A percentile compares a stretch with the other conserved stretches of the same genome.
phyloP scores from a whole-genome alignment of 371 early-diverging fungal species.

The Haplosporangium sp. region DNA sequence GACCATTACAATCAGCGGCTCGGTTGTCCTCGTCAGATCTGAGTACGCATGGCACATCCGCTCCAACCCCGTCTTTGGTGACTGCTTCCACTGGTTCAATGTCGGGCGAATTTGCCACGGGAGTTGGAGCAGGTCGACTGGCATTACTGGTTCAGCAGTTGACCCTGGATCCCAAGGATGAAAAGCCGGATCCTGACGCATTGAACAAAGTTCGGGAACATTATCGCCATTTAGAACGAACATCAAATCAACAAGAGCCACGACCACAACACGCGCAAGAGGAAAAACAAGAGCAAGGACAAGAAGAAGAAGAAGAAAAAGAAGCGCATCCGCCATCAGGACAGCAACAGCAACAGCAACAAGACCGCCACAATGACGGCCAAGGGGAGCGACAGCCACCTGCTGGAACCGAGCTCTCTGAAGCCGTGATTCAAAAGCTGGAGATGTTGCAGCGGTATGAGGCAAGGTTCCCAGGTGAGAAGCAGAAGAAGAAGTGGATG shows the following conservation, averaged over 20 bases:
- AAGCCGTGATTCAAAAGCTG: conserved; percentile 46
- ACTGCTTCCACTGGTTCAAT: not conserved
- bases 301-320: not conserved
- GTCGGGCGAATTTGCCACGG: not conserved
- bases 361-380: not conserved
- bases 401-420: conserved; percentile 43
- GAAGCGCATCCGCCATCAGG: not conserved
- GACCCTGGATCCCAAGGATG: conserved; percentile 34
- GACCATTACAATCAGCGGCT: conserved; percentile 13
- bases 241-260: not conserved
- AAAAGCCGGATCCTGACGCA: conserved; percentile 21
- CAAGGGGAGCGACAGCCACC: conserved; percentile 5
- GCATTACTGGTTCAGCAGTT: conserved; percentile 29
- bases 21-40: conserved; percentile 11
- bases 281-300: not conserved
- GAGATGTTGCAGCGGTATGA: conserved; percentile 55
- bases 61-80: not conserved
- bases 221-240: conserved; percentile 7
- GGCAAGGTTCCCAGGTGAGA: conserved; percentile 57
- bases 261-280: not conserved
- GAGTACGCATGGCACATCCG: not conserved
- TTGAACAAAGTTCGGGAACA: conserved; percentile 25
- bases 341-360: not conserved
- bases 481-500: conserved; percentile 6
- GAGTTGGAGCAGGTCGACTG: not conserved